Evolutionary conservation across 1,139 yeast species (phyloP).

Genomic region (Magnusiomyces tetraspermus): DNA sequence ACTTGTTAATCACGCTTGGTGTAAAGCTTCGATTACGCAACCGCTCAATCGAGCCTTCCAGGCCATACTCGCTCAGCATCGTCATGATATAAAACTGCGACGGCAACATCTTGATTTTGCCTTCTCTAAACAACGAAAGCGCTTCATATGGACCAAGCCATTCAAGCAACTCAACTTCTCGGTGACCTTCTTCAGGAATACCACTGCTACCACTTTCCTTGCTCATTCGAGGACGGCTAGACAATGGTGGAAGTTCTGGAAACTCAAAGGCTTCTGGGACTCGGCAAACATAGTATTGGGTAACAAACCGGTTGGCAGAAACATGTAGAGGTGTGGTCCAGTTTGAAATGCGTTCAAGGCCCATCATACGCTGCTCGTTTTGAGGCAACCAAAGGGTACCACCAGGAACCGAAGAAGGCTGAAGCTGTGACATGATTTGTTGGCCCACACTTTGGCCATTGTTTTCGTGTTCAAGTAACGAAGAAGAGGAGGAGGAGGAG

Average conservation of each 20-base stretch:
- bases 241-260: constrained; percentile 6
- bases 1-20: constrained; percentile 18
- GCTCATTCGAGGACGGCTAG: too few relatives aligned
- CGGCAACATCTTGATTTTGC: constrained; percentile 26
- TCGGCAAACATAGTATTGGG: constrained; percentile 26
- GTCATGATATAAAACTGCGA: constrained; percentile 28
- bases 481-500: too few relatives aligned
- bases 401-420: too few relatives aligned
- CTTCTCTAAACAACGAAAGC: constrained; percentile 19
- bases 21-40: constrained; percentile 20
- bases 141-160: constrained; percentile 28
- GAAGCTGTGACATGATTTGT: too few relatives aligned
- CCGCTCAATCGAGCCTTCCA: constrained; percentile 14
- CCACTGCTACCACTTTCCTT: too few relatives aligned
- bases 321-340: constrained; percentile 27
- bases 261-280: constrained; percentile 18
- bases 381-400: too few relatives aligned
- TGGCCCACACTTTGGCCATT: too few relatives aligned
- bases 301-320: constrained; percentile 23
- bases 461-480: too few relatives aligned
- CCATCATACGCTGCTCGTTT: constrained; percentile 6
- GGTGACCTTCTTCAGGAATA: background rate
- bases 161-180: constrained; percentile 19
- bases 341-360: constrained; percentile 18
- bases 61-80: constrained; percentile 18